A percentile compares a stretch with the other conserved stretches of the same genome.
These are phyloP conservation scores for Phytophthora europaea DNA, from an alignment of 352 stramenopile species.

Conservation along the genomic window DNA sequence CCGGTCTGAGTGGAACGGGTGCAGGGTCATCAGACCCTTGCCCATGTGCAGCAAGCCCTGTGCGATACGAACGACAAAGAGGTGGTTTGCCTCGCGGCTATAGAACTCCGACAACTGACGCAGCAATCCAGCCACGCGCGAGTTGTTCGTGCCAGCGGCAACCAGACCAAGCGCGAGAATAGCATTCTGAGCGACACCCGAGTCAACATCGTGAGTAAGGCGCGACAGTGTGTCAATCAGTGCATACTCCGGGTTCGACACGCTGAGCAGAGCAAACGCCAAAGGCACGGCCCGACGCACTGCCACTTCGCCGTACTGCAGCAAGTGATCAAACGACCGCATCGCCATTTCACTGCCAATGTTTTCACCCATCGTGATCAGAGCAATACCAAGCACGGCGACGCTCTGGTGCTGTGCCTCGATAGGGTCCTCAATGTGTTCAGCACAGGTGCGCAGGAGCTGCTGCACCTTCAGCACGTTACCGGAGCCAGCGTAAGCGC, in stretches of 20 bases:
- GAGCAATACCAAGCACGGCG: constrained; percentile 97
- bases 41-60: constrained; percentile 99
- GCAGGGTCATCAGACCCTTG: constrained; percentile 99
- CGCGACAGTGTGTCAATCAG: constrained; percentile 97
- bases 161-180: constrained; percentile 98
- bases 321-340: constrained; percentile 98
- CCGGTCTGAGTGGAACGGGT: constrained; percentile 98
- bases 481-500: constrained; percentile 98
- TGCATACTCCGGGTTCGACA: constrained; percentile 98
- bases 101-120: constrained; percentile 99
- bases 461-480: constrained; percentile 99
- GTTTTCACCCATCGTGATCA: constrained; percentile 99
- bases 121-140: constrained; percentile 97
- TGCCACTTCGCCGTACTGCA: constrained; percentile 99
- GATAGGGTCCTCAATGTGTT: constrained; percentile 94
- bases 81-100: constrained; percentile 96
- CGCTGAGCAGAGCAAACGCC: constrained; percentile 96
- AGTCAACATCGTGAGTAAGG: constrained; percentile 98
- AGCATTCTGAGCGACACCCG: constrained; percentile 97
- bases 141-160: constrained; percentile 99
- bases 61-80: constrained; percentile 99
- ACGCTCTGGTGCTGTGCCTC: constrained; percentile 93
- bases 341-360: constrained; percentile 99
- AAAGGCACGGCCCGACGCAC: constrained; percentile 98
- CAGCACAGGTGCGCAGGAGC: constrained; percentile 97